Base-by-base conservation (phyloP, 75 land plant genomes). In the Isoetes taiwanensis region DNA sequence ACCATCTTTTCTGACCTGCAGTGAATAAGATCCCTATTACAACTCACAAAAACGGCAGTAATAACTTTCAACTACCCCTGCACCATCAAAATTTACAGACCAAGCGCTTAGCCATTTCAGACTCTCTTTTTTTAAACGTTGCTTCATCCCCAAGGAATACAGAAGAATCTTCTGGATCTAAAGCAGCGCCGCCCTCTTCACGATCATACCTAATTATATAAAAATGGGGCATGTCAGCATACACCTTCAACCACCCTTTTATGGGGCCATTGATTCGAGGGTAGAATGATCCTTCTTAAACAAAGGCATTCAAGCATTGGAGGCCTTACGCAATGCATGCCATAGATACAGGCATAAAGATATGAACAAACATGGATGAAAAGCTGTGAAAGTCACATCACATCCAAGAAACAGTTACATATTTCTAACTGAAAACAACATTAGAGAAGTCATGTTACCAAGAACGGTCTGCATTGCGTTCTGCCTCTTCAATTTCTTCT, bases 1-100 rank as follows among this genome's bases (percentile, higher is more conserved):
- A 55, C 97, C 97, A 75, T 91, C 97, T 41, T 74, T 74, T 29
- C 97, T 78, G 37, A 72, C 78, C 97, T 91, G 76, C 52, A 67
- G 27, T 28, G 10, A 11, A 50, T 1, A n/a, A n/a, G n/a, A n/a
- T n/a, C n/a, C n/a, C n/a, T n/a, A n/a, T n/a, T n/a, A n/a, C n/a
- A n/a, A n/a, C n/a, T n/a, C n/a, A n/a, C n/a, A n/a, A n/a, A n/a
- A n/a, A n/a, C n/a, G n/a, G n/a, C n/a, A n/a, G n/a, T n/a, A n/a
- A n/a, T n/a, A n/a, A n/a, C n/a, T n/a, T n/a, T n/a, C n/a, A n/a
- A n/a, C n/a, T n/a, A n/a, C n/a, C n/a, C n/a, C n/a, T n/a, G n/a
- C n/a, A n/a, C 10, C 56, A 41, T 21, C 46, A 27, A 12, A 41
- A 30, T 4, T 17, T 19, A 38, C 66, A 6, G 76, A 87, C 97